Conservation (phyloP, 345 rosid species). For the Hypericum perforatum region DNA sequence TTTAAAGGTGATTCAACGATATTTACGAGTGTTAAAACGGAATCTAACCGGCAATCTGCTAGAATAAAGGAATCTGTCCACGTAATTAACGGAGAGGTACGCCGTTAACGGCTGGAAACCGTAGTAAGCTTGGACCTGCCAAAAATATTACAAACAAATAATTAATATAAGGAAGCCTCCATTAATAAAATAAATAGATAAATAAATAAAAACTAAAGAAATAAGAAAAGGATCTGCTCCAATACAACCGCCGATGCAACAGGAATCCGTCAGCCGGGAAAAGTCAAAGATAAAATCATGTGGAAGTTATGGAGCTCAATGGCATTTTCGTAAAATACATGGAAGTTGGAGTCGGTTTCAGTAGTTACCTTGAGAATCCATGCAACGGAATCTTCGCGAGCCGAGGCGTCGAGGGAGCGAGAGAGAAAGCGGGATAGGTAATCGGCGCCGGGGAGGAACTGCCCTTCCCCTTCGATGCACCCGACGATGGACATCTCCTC, state of each 20-base stretch:
- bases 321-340: conserved; percentile 18
- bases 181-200: too few species aligned
- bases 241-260: conserved; percentile 6
- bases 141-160: too few species aligned
- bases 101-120: conserved; percentile 87
- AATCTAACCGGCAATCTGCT: conserved; percentile 63
- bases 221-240: too few species aligned
- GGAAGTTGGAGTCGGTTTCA: not conserved
- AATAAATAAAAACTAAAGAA: too few species aligned
- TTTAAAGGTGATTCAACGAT: too few species aligned
- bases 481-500: conserved; percentile 55
- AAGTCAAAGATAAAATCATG: too few species aligned
- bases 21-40: not conserved
- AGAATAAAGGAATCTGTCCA: conserved; percentile 79
- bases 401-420: conserved; percentile 68
- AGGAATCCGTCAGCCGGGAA: too few species aligned
- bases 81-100: conserved; percentile 88
- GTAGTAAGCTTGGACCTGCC: conserved; percentile 62
- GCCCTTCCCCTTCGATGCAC: conserved; percentile 57
- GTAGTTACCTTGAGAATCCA: conserved; percentile 81
- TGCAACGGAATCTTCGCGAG: conserved; percentile 79
- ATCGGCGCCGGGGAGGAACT: conserved; percentile 83
- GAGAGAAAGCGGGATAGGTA: conserved; percentile 63
- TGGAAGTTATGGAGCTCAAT: not conserved
- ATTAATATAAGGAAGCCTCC: too few species aligned